Percentiles rank a stretch among this genome's conserved stretches.
These are phyloP conservation scores for Prinsepia uniflora DNA, from an alignment of 306 rosid genomes.

Conservation along the genomic window DNA sequence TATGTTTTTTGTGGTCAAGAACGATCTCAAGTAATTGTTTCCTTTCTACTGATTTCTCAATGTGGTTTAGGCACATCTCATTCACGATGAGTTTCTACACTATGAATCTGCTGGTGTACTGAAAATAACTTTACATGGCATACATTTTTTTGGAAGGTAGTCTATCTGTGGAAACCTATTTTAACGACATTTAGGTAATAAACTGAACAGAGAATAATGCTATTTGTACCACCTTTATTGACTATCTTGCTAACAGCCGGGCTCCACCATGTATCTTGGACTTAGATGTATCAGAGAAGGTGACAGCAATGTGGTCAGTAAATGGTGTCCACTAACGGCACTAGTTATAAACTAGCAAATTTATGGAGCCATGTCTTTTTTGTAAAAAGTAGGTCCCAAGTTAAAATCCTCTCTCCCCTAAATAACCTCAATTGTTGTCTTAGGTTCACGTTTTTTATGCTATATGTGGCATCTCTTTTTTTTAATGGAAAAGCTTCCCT, in stretches of 20 bases:
- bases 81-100: not conserved
- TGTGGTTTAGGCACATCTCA: not conserved
- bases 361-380: not conserved
- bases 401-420: not conserved
- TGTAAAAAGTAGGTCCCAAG: not conserved
- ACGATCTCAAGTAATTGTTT: not conserved
- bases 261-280: no score
- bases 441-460: not conserved
- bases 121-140: not conserved
- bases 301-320: no score
- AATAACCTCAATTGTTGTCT: not conserved
- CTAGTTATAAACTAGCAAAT: not conserved
- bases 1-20: not conserved
- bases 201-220: not conserved
- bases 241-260: no score
- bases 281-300: no score
- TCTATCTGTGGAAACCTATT: not conserved
- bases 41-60: not conserved
- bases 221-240: no score
- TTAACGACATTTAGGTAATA: not conserved
- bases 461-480: not conserved
- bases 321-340: not conserved
- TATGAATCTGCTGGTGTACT: not conserved
- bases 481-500: not conserved
- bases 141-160: not conserved